phyloP scores from a whole-genome alignment of 441 rosid species.

The Viola pubescens region DNA sequence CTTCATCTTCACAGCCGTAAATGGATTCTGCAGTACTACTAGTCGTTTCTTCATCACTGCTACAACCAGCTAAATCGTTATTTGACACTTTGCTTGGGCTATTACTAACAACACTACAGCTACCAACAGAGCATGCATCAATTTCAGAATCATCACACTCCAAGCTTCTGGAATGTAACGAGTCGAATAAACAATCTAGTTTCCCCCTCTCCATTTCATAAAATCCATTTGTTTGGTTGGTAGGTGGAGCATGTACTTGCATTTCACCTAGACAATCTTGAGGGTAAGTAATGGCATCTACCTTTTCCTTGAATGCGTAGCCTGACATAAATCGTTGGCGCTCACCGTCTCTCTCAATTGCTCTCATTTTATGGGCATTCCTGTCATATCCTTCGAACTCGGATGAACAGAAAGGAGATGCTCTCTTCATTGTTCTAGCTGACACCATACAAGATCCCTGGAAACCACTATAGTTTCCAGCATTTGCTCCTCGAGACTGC shows the following conservation, averaged over 20 bases:
- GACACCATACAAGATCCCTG: constrained; percentile 32
- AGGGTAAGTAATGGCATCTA: constrained; percentile 48
- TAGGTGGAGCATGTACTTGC: constrained; percentile 30
- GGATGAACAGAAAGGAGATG: constrained; percentile 25
- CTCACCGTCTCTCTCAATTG: constrained; percentile 22
- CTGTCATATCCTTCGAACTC: constrained; percentile 33
- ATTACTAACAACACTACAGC: constrained; percentile 45
- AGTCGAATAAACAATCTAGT: constrained; percentile 22
- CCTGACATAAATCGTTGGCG: constrained; percentile 15
- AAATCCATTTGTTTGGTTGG: constrained; percentile 23
- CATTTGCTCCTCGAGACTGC: constrained; percentile 9
- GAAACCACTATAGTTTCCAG: constrained; percentile 21
- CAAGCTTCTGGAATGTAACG: constrained; percentile 25
- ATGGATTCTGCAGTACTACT: constrained; percentile 52
- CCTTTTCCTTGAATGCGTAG: constrained; percentile 30
- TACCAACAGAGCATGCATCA: constrained; percentile 57
- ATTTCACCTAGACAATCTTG: constrained; percentile 33
- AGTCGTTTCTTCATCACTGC: constrained; percentile 19
- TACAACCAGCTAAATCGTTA: constrained; percentile 10
- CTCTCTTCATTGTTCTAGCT: constrained; percentile 36
- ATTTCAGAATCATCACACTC: constrained; percentile 37
- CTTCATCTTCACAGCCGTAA: constrained; percentile 22
- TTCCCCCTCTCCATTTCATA: constrained; percentile 29
- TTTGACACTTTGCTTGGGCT: constrained; percentile 19
- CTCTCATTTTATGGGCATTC: constrained; percentile 31